Evolutionary conservation across 345 rosid species (phyloP).

Genomic region (Gossypium longicalyx): DNA sequence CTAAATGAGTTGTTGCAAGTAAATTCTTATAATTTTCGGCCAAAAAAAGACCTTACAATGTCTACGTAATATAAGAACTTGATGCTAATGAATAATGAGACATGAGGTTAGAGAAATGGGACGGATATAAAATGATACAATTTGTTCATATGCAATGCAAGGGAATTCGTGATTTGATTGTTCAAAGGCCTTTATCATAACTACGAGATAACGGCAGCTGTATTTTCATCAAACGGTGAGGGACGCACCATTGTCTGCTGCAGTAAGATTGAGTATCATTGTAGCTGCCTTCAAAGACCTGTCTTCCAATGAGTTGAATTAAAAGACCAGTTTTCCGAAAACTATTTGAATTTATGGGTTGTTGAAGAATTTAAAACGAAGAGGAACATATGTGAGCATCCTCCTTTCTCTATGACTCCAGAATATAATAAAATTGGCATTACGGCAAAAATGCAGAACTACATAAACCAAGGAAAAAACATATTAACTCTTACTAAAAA

Average conservation of each 20-base stretch:
- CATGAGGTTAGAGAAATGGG: background rate
- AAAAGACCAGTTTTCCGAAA: background rate
- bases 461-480: background rate
- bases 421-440: background rate
- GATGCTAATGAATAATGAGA: background rate
- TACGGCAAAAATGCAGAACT: background rate
- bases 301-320: background rate
- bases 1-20: background rate
- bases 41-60: background rate
- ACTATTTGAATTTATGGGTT: background rate
- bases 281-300: constrained; percentile 93
- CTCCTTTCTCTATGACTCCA: background rate
- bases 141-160: background rate
- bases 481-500: background rate
- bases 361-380: background rate
- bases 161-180: background rate
- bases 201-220: background rate
- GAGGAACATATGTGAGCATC: background rate
- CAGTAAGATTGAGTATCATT: constrained; percentile 75
- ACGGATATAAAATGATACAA: background rate
- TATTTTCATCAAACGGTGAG: constrained; percentile 54
- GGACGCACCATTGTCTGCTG: constrained; percentile 86
- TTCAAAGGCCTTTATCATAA: too few species aligned
- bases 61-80: background rate
- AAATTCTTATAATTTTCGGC: background rate